Evolutionary conservation across 768 basidiomycete species (phyloP), one percentile per base, ranked within the genome.

Genomic region (Botryobasidium botryosum): DNA sequence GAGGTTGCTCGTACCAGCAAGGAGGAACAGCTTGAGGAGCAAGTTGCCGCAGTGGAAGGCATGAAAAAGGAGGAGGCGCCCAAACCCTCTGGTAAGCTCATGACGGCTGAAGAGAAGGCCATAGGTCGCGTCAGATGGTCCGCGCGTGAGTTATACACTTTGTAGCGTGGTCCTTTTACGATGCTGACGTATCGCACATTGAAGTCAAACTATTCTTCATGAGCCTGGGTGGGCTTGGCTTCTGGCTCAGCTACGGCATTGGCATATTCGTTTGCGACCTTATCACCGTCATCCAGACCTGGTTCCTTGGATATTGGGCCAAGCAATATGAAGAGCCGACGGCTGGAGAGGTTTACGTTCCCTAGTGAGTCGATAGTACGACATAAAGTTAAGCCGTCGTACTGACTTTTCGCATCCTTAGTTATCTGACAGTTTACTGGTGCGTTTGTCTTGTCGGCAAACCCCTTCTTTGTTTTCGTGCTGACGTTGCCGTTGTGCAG

Each of bases 61-160:
- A 49, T 46, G 15, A 25, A 33, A 13, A 36, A 24, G 23, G 39
- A 47, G 23, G 36, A 57, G 45, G 46, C 31, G 18, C 12, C 13
- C 4, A 51, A 51, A 12, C 59, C 60, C 36, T 66, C 66, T 37
- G 75, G 75, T 2, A 76, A 77, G 53, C 63, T 80, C n/a, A 68
- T 79, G 37, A 58, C 75, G 5, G 69, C 68, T 0, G 79, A 81
- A 54, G 79, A 81, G 53, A 65, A 78, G 36, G 68, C 63, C 5
- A 64, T 68, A 42, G 77, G 77, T 0, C 72, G 71, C 47, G 68
- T 79, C 24, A 68, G 70, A 37, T 72, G 70, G 68, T 46, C 61
- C 29, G 61, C 70, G 33, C 50, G 64, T 60, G 46, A 51, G 63
- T 56, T 2, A 31, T 13, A 28, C 18, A 25, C 20, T 17, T 8